Base-by-base conservation (phyloP, 129 eudicot species). In the Mikania micrantha region DNA sequence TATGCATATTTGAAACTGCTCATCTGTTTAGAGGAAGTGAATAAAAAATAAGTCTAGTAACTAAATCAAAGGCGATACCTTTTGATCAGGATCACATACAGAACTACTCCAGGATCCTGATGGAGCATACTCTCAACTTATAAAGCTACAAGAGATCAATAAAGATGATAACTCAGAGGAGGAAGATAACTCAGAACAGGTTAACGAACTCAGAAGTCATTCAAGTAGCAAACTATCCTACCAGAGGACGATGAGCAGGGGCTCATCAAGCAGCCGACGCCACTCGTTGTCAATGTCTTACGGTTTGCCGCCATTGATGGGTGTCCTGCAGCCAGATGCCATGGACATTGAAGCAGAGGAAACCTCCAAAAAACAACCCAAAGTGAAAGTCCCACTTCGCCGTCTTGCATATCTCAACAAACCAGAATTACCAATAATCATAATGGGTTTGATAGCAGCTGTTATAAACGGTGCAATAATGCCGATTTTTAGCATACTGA, bases 321-420 rank as follows among this genome's bases (percentile, higher is more conserved):
- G 47, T 52, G 52, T 75, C 27, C 71, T 74, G 40, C 53, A 11
- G 21, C 16, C 70, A 22, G 72, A 64, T 25, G 28, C 76, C 38
- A 65, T 59, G 57, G 74, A 81, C 8, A 47, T 41, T 20, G 42
- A 66, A 45, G n/a, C 27, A 7, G 49, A 21, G 0, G 79, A 71
- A 74, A 78, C 10, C 20, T 29, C 70, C 61, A 80, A 79, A 72
- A 81, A 77, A 58, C 69, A 71, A 44, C 85, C 69, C 48, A 67
- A 85, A 21, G n/a, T n/a, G n/a, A n/a, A n/a, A n/a, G 95, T 92
- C 65, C 83, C 91, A 19, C 58, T 92, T 2, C 78, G 82, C 3
- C 85, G 95, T 22, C 88, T 92, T 27, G 89, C 85, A 59, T 67
- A 57, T 76, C 95, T 88, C 22, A 92, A 92, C 82, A 92, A 92